Evolutionary conservation across 1,284 basidiomycete genomes (phyloP).

Genomic region (Trametes polyzona): DNA sequence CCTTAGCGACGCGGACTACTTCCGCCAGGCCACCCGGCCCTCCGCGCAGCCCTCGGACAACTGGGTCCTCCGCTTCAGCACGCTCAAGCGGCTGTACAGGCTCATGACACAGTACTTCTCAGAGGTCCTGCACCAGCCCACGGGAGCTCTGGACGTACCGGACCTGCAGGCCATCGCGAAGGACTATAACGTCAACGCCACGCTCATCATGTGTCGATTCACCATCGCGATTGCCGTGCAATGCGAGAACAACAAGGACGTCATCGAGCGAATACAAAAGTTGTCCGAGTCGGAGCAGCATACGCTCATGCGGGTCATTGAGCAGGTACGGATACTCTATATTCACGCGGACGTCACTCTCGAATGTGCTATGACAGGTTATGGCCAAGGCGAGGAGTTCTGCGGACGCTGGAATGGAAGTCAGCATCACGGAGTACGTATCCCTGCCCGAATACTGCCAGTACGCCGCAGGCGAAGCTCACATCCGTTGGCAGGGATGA

Average conservation of each 20-base stretch:
- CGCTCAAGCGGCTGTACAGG: constrained; percentile 84
- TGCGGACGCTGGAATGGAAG: constrained; percentile 49
- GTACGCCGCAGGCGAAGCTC: neutral
- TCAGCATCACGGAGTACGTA: constrained; percentile 77
- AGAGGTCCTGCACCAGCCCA: constrained; percentile 77
- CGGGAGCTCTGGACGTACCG: constrained; percentile 74
- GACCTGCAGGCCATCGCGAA: constrained; percentile 84
- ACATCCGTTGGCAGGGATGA: constrained; percentile 60
- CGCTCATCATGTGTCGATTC: constrained; percentile 78
- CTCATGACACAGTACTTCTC: constrained; percentile 88
- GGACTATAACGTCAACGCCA: constrained; percentile 66
- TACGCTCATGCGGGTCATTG: constrained; percentile 84
- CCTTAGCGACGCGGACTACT: constrained; percentile 78
- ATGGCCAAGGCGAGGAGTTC: constrained; percentile 69
- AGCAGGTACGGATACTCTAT: constrained; percentile 60
- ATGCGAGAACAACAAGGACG: constrained; percentile 81
- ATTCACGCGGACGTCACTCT: neutral
- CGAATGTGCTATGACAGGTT: too few species aligned
- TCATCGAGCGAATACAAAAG: constrained; percentile 84
- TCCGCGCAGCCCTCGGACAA: constrained; percentile 74
- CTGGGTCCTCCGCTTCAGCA: constrained; percentile 87
- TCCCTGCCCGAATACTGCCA: neutral
- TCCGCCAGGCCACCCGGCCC: constrained; percentile 61
- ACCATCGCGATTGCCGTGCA: constrained; percentile 94
- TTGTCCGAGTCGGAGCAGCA: constrained; percentile 82